Evolutionary conservation across 257 asterid species (phyloP).

Genomic region (Solanum lycopersicoides): DNA sequence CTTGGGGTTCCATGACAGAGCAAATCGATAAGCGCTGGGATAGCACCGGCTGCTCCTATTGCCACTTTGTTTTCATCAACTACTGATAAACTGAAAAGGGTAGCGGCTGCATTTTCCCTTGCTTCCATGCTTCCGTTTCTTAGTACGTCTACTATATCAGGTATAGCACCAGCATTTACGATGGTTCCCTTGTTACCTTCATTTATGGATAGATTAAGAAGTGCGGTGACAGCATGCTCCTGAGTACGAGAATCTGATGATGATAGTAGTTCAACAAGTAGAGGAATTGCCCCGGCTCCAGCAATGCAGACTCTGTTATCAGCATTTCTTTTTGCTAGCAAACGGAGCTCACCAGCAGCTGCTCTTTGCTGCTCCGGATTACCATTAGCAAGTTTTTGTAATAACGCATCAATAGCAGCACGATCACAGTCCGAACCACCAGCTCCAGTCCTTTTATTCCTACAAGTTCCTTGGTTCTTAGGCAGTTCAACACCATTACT

Average conservation of each 20-base stretch:
- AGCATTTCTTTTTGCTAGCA: constrained; percentile 91
- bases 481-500: constrained; percentile 93
- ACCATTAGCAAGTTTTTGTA: constrained; percentile 67
- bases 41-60: constrained; percentile 89
- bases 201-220: constrained; percentile 83
- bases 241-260: constrained; percentile 71
- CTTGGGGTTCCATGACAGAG: constrained; percentile 79
- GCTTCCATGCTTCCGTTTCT: constrained; percentile 81
- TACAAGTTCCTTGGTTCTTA: constrained; percentile 50
- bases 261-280: constrained; percentile 65
- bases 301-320: constrained; percentile 90
- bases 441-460: constrained; percentile 42
- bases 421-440: constrained; percentile 77
- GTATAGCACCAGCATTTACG: constrained; percentile 82
- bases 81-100: constrained; percentile 84
- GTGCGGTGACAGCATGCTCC: constrained; percentile 91
- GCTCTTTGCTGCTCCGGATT: constrained; percentile 76
- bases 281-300: constrained; percentile 90
- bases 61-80: constrained; percentile 87
- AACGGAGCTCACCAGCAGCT: constrained; percentile 93
- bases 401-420: constrained; percentile 44
- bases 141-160: constrained; percentile 72
- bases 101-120: constrained; percentile 88
- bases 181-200: constrained; percentile 71
- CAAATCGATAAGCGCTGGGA: constrained; percentile 77